Percentiles rank a stretch among this genome's conserved stretches.
Conservation (phyloP, 306 rosid species). For the Trifolium pratense region DNA sequence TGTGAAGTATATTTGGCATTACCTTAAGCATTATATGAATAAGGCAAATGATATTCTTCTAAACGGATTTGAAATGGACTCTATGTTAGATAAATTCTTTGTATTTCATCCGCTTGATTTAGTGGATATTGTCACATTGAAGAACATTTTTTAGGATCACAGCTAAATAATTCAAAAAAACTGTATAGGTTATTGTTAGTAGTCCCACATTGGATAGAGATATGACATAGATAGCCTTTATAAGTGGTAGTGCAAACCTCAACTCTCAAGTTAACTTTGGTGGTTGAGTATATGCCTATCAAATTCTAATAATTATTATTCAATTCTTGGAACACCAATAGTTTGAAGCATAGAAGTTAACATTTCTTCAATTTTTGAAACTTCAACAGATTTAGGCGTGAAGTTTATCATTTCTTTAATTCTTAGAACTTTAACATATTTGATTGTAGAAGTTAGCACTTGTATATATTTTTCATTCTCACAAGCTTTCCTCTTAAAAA, state of each 20-base stretch:
- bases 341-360: too few relatives aligned
- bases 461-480: background rate
- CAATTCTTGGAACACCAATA: too few relatives aligned
- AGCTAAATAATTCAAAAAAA: background rate
- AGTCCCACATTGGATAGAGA: too few relatives aligned
- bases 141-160: background rate
- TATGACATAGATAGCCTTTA: too few relatives aligned
- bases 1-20: too few relatives aligned
- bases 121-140: background rate
- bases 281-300: too few relatives aligned
- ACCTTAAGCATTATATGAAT: background rate
- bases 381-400: background rate
- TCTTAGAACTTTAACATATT: background rate
- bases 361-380: background rate
- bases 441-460: background rate
- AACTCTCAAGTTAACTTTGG: too few relatives aligned
- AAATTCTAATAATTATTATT: too few relatives aligned
- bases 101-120: background rate
- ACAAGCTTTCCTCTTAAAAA: background rate
- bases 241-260: too few relatives aligned
- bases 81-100: background rate
- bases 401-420: background rate
- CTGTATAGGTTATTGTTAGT: too few relatives aligned
- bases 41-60: background rate
- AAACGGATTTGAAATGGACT: background rate